phyloP scores from a whole-genome alignment of 2,329 filamentous ascomycete genomes.

The Aureobasidium sp. region DNA sequence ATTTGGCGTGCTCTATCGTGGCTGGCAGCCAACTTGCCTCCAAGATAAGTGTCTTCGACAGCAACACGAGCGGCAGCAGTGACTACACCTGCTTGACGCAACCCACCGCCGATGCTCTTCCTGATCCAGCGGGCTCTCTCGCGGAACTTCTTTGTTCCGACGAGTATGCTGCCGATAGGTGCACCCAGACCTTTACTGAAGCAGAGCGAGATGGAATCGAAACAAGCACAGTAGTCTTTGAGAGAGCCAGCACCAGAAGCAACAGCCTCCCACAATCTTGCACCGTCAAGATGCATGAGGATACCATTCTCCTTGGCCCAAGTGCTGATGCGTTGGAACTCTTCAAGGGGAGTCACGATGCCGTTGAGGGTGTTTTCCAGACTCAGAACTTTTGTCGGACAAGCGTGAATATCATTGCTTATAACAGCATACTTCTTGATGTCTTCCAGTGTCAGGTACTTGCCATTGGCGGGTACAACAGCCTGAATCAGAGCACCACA shows the following conservation, averaged over 20 bases:
- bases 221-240: constrained; percentile 56
- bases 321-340: constrained; percentile 58
- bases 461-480: constrained; percentile 60
- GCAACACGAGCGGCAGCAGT: constrained; percentile 67
- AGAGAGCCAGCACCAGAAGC: constrained; percentile 59
- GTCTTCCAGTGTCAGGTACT: constrained; percentile 69
- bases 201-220: constrained; percentile 69
- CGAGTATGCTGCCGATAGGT: constrained; percentile 67
- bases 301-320: constrained; percentile 58
- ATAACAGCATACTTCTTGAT: constrained; percentile 57
- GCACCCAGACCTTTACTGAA: constrained; percentile 79
- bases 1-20: constrained; percentile 57
- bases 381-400: constrained; percentile 71
- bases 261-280: constrained; percentile 73
- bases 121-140: constrained; percentile 63
- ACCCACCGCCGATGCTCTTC: constrained; percentile 72
- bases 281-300: constrained; percentile 69
- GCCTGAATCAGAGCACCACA: constrained; percentile 62
- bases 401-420: constrained; percentile 63
- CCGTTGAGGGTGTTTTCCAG: constrained; percentile 82
- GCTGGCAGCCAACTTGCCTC: constrained; percentile 50
- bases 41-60: constrained; percentile 69
- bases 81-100: constrained; percentile 67
- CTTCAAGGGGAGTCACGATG: constrained; percentile 65
- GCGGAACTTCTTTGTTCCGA: constrained; percentile 50